Base-by-base conservation (phyloP, 228 moss, liverwort and hornwort genomes). In the Sphagnum fallax region DNA sequence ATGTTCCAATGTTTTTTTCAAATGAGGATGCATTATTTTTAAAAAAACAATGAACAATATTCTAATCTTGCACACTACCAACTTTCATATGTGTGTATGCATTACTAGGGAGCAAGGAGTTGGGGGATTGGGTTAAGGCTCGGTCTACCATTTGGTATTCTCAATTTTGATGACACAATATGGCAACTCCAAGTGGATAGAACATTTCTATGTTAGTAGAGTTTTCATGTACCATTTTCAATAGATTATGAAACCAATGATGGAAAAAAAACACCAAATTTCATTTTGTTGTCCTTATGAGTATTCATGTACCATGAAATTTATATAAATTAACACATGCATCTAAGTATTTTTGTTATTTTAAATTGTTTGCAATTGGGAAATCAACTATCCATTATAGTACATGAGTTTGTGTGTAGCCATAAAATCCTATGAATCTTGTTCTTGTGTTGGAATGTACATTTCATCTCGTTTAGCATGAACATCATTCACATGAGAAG, bases 271-370 rank as follows among this genome's bases (percentile, higher is more conserved):
- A 65, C 5, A 32, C 32, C 49, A 66, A 52, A 13, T 52, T n/a
- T 51, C 6, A 12, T 0, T 66, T 6, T 8, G 66, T 16, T n/a
- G 52, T 66, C 6, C 66, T 4, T 51, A 51, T 66, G 4, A 5
- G 6, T 4, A 66, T 66, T 51, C 8, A 51, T 4, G 16, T 66
- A 16, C 1, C 16, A 8, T 51, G 52, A 7, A 50, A 14, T 13
- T 11, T 66, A 13, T 66, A 52, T 16, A 66, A 66, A 51, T 16
- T 52, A 16, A 5, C 66, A 5, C 52, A 52, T 10, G 66, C 48
- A 6, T 1, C 1, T 0, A 6, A 3, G 0, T 16, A 0, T 14
- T 0, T 66, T 0, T 0, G 12, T 10, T 51, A 2, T n/a, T 66
- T 51, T 12, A 8, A 66, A 8, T 6, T 66, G 15, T 32, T 66